Evolutionary conservation across 306 rosid species (phyloP).

Genomic region (Ziziphus jujuba): DNA sequence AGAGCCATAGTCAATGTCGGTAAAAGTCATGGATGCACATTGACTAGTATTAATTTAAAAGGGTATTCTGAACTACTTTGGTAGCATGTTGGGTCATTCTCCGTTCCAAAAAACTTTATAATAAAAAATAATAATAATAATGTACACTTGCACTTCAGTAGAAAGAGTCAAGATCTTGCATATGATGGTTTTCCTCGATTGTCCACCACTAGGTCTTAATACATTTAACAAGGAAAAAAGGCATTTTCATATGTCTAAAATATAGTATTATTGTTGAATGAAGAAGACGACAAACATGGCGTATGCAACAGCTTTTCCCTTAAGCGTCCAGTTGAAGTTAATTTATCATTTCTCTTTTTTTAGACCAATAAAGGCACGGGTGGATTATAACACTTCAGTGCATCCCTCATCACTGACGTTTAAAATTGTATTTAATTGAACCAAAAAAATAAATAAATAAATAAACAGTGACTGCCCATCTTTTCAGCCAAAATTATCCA

Average conservation of each 20-base stretch:
- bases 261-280: too few relatives aligned
- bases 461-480: too few relatives aligned
- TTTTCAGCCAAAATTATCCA: too few relatives aligned
- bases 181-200: background rate
- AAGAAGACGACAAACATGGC: background rate
- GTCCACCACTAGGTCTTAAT: slow-evolving; percentile 11
- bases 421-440: too few relatives aligned
- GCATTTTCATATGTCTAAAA: background rate
- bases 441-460: too few relatives aligned
- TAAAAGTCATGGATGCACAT: background rate
- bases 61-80: background rate
- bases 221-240: slow-evolving; percentile 33
- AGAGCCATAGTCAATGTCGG: background rate
- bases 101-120: slow-evolving; percentile 13
- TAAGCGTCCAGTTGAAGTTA: background rate
- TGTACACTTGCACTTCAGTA: background rate
- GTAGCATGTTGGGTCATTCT: background rate
- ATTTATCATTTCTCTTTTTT: background rate
- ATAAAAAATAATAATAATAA: background rate
- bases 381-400: background rate
- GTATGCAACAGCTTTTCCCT: background rate
- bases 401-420: too few relatives aligned
- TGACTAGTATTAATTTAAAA: background rate
- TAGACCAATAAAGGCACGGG: background rate
- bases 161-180: slow-evolving; percentile 15